Evolutionary conservation across 331 rosid genomes (phyloP).

Genomic region (Stylosanthes scabra): DNA sequence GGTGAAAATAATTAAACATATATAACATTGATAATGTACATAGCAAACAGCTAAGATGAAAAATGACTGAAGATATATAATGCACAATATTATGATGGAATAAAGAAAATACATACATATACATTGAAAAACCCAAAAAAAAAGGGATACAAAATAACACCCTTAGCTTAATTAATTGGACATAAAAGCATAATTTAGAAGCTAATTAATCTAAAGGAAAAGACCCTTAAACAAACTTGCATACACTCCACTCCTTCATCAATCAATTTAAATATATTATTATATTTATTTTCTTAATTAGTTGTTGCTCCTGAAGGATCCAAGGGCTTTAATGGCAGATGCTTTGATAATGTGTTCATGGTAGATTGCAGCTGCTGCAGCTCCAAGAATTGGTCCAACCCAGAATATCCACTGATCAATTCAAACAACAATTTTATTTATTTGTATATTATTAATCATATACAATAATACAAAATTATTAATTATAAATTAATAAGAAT

Average conservation of each 20-base stretch:
- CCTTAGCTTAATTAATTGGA: conserved; percentile 29
- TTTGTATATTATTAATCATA: too few relatives aligned
- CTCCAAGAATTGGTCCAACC: conserved; percentile 96
- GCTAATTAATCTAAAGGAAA: conserved; percentile 15
- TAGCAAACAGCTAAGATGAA: conserved; percentile 9
- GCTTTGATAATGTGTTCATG: conserved; percentile 91
- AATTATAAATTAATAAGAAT: too few relatives aligned
- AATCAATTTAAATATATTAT: neutral
- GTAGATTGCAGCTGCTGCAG: conserved; percentile 87
- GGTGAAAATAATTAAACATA: conserved; percentile 20
- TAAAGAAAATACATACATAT: conserved; percentile 44
- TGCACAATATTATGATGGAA: conserved; percentile 21
- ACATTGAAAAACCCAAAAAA: conserved; percentile 29
- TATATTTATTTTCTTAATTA: conserved; percentile 20
- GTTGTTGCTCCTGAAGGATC: conserved; percentile 95
- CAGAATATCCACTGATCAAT: conserved; percentile 94
- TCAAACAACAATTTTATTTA: neutral
- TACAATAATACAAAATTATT: too few relatives aligned
- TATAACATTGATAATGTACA: conserved; percentile 16
- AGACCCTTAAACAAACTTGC: conserved; percentile 38
- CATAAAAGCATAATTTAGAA: conserved; percentile 45
- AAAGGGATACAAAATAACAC: conserved; percentile 60
- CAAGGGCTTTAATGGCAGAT: conserved; percentile 94
- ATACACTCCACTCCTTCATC: conserved; percentile 46
- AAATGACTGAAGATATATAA: conserved; percentile 20